Evolutionary conservation across 1,284 basidiomycete genomes (phyloP).

Genomic region (Phellinidium pouzarii): DNA sequence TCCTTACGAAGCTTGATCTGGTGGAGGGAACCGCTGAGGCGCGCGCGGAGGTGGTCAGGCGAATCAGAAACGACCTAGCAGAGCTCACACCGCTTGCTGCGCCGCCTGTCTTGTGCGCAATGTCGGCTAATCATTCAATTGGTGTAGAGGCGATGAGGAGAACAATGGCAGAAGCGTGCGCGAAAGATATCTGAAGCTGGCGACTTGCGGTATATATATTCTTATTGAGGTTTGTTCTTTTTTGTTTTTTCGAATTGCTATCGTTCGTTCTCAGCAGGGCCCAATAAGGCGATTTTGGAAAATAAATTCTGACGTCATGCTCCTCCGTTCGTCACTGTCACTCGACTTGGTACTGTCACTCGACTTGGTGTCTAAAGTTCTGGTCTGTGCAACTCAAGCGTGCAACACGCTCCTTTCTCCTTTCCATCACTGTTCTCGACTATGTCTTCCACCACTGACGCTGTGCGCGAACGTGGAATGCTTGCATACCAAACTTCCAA

Average conservation of each 20-base stretch:
- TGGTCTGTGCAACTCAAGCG: neutral
- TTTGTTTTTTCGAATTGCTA: neutral
- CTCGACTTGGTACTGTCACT: neutral
- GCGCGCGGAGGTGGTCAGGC: slow-evolving; percentile 29
- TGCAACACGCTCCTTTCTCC: neutral
- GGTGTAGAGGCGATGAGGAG: slow-evolving; percentile 51
- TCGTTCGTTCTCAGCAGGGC: neutral
- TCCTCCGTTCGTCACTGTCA: neutral
- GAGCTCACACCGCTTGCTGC: slow-evolving; percentile 54
- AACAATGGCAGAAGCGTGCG: slow-evolving; percentile 54
- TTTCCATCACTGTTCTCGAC: neutral
- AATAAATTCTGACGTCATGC: neutral
- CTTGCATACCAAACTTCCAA: slow-evolving; percentile 9
- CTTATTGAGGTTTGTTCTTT: neutral
- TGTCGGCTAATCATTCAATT: slow-evolving; percentile 39
- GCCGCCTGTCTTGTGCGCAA: slow-evolving; percentile 53
- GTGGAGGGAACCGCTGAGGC: slow-evolving; percentile 28
- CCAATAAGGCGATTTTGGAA: neutral
- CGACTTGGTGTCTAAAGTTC: neutral
- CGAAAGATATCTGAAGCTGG: slow-evolving; percentile 1
- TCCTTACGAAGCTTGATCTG: slow-evolving; percentile 65
- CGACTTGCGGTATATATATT: neutral
- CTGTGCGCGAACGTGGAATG: slow-evolving; percentile 8
- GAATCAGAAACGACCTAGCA: slow-evolving; percentile 35
- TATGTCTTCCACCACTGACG: slow-evolving; percentile 12